Percentiles rank a stretch among this genome's conserved stretches.
Conservation (phyloP, 768 basidiomycete genomes). For the Hirschioporus abietinus region DNA sequence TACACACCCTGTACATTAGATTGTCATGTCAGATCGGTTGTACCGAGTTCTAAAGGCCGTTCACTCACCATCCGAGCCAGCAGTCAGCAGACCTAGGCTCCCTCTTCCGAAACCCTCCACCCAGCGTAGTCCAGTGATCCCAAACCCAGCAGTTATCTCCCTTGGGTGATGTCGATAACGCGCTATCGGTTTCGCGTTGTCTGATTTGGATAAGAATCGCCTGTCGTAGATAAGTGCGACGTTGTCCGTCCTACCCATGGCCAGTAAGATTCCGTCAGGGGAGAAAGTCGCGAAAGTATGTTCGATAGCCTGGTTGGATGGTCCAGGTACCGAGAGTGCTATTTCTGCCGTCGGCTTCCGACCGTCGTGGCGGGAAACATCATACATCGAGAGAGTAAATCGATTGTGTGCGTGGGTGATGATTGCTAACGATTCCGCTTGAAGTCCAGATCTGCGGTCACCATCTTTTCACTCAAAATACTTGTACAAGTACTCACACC, state of each 20-base stretch:
- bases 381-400: conserved; percentile 46
- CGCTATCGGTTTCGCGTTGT: neutral
- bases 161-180: conserved; percentile 5
- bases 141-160: conserved; percentile 27
- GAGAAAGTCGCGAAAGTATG: conserved; percentile 50
- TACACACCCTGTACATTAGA: conserved; percentile 48
- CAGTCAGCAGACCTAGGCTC: conserved; percentile 50
- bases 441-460: neutral
- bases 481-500: conserved; percentile 2
- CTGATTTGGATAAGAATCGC: conserved; percentile 33
- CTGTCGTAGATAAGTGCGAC: conserved; percentile 56
- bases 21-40: conserved; percentile 9
- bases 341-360: conserved; percentile 23
- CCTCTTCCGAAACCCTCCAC: conserved; percentile 29
- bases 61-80: conserved; percentile 57
- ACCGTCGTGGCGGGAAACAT: conserved; percentile 33
- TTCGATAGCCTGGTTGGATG: conserved; percentile 27
- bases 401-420: conserved; percentile 20
- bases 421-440: conserved; percentile 23
- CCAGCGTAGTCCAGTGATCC: conserved; percentile 52
- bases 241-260: conserved; percentile 57
- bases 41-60: neutral
- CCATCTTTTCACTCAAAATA: neutral
- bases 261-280: conserved; percentile 55
- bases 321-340: conserved; percentile 31